Conservation (phyloP, 345 rosid species). For the Eucalyptus fibrosa region DNA sequence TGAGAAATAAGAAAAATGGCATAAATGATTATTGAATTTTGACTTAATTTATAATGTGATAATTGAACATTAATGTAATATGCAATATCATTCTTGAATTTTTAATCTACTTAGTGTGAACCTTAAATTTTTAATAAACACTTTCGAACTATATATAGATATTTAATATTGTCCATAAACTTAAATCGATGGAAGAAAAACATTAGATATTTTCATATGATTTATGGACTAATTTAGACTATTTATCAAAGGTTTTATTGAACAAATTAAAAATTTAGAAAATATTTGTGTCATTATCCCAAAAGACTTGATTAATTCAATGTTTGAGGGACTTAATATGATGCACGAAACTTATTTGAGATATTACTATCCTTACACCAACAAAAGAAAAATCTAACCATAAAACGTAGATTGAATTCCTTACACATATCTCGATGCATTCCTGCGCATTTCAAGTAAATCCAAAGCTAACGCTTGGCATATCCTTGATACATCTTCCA, state of each 20-base stretch:
- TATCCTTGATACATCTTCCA: not conserved
- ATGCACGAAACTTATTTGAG: not conserved
- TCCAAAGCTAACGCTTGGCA: not conserved
- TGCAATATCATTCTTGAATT: not conserved
- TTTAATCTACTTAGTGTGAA: not conserved
- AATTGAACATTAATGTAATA: too few species aligned
- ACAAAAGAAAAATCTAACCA: not conserved
- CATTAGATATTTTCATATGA: not conserved
- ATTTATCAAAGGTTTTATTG: not conserved
- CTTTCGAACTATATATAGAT: not conserved
- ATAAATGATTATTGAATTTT: too few species aligned
- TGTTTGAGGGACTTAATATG: not conserved
- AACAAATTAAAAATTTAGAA: not conserved
- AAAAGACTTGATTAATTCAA: not conserved
- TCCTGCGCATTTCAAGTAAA: not conserved
- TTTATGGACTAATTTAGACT: not conserved
- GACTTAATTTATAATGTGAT: too few species aligned
- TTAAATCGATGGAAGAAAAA: not conserved
- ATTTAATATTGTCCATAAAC: not conserved
- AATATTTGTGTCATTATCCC: not conserved
- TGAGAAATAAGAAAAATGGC: not conserved
- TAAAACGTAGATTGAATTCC: not conserved
- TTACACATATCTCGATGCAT: not conserved
- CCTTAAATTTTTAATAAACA: not conserved
- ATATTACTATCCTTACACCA: not conserved